Evolutionary conservation across 1,284 basidiomycete genomes (phyloP).

Genomic region (Tylopilus orsonianus): DNA sequence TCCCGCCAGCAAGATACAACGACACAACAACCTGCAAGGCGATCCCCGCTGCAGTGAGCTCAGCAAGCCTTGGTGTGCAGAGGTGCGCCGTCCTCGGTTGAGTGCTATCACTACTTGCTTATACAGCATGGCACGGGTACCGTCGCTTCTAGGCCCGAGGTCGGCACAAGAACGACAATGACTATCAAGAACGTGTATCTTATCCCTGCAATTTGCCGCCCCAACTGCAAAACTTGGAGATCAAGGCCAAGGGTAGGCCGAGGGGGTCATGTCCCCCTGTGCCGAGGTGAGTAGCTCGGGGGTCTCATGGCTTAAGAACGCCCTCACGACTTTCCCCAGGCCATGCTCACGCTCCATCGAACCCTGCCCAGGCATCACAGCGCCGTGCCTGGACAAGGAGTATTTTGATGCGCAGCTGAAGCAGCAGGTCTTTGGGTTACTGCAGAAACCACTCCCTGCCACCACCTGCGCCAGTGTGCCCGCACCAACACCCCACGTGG

Average conservation of each 20-base stretch:
- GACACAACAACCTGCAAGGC: neutral
- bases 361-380: too few species aligned
- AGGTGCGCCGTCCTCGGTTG: constrained; percentile 6
- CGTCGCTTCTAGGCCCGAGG: constrained; percentile 2
- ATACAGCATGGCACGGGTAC: too few species aligned
- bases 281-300: constrained; percentile 16
- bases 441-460: neutral
- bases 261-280: neutral
- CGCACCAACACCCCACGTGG: neutral
- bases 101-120: neutral
- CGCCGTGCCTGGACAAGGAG: too few species aligned
- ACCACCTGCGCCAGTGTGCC: neutral
- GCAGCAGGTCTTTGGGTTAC: neutral
- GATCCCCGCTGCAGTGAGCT: neutral
- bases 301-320: too few species aligned
- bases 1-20: constrained; percentile 1
- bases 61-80: neutral
- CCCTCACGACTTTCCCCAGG: neutral
- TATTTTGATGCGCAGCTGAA: constrained; percentile 13
- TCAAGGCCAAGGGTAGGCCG: neutral
- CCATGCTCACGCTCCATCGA: too few species aligned
- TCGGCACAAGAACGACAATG: constrained; percentile 2
- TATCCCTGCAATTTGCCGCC: neutral
- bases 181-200: neutral
- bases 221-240: constrained; percentile 6